phyloP scores from a whole-genome alignment of 2,329 filamentous ascomycete species.

The Fusarium sp. region DNA sequence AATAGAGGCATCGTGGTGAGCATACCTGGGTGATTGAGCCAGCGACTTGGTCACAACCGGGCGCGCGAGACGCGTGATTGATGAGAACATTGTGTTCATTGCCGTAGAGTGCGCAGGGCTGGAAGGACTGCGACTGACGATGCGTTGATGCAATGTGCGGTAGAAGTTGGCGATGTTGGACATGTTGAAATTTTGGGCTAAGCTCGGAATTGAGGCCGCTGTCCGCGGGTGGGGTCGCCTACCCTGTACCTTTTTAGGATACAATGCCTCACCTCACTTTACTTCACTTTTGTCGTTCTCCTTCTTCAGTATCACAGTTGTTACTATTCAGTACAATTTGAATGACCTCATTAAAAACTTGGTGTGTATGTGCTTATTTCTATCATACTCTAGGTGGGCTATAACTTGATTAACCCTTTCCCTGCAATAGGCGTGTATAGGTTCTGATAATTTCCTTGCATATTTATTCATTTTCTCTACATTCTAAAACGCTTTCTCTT shows the following conservation, averaged over 20 bases:
- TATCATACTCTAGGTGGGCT: no score
- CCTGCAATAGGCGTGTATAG: no score
- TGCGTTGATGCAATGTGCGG: constrained; percentile 28
- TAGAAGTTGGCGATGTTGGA: constrained; percentile 37
- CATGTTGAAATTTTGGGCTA: constrained; percentile 47
- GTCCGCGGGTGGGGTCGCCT: constrained; percentile 25
- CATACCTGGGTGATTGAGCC: constrained; percentile 45
- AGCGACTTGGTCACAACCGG: constrained; percentile 46
- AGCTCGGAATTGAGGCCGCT: constrained; percentile 40
- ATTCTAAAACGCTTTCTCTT: no score
- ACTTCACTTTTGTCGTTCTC: background rate
- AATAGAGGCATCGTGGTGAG: background rate
- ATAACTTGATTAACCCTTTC: no score
- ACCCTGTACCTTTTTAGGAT: constrained; percentile 26
- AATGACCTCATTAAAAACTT: background rate
- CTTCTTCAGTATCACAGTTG: background rate
- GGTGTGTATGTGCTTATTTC: no score
- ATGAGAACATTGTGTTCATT: constrained; percentile 48
- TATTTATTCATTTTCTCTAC: no score
- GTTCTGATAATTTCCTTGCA: no score
- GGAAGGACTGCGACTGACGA: constrained; percentile 29
- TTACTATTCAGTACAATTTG: background rate
- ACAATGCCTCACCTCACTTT: constrained; percentile 40
- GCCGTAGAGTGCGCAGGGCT: constrained; percentile 14
- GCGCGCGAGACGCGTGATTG: constrained; percentile 50